phyloP scores from a whole-genome alignment of 768 basidiomycete genomes.

The Boletus eberwhitei region DNA sequence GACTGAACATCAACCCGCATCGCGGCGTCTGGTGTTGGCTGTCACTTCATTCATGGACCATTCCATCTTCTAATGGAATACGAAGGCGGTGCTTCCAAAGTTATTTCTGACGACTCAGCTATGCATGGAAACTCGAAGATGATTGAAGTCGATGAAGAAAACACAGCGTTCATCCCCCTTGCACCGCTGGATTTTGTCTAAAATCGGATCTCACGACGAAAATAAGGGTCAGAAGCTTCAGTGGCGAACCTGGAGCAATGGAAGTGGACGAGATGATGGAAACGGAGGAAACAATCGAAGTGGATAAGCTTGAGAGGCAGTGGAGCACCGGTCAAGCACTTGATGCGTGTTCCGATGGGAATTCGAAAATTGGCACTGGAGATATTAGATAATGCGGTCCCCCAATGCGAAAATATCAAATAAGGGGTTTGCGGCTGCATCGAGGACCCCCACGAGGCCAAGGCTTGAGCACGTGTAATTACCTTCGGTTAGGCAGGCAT shows the following conservation, averaged over 20 bases:
- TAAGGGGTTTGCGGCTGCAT: background rate
- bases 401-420: background rate
- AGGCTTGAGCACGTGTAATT: background rate
- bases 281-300: background rate
- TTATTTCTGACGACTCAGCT: background rate
- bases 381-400: background rate
- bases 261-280: background rate
- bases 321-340: background rate
- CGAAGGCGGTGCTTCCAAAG: background rate
- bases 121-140: background rate
- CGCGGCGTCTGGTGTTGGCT: background rate
- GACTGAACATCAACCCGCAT: background rate
- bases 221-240: background rate
- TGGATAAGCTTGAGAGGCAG: background rate
- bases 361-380: background rate
- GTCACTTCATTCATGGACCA: background rate
- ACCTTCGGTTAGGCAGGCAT: background rate
- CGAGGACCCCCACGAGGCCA: background rate
- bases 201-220: background rate
- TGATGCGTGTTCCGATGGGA: no score
- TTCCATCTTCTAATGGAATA: constrained; percentile 1
- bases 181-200: no score
- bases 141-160: background rate
- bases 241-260: background rate
- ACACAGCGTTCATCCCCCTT: background rate